Evolutionary conservation across 176 grass and related monocot species (phyloP).

Genomic region (Thinopyrum elongatum): DNA sequence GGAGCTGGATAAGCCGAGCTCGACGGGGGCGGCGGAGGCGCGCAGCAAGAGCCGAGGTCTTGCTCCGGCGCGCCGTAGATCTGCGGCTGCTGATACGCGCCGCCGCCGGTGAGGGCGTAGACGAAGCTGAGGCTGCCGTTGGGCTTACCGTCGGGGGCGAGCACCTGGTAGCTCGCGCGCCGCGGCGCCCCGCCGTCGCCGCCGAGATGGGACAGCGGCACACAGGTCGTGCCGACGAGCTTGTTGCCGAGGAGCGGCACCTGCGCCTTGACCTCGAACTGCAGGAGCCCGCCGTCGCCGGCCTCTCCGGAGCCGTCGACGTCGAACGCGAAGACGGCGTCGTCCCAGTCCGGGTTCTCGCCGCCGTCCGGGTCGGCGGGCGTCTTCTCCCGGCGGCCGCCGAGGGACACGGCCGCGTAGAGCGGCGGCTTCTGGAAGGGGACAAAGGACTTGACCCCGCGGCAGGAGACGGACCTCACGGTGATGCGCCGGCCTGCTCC

Average conservation of each 20-base stretch:
- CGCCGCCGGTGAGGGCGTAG: constrained; percentile 18
- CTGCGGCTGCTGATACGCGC: constrained; percentile 6
- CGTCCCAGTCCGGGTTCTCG: constrained; percentile 60
- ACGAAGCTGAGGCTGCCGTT: constrained; percentile 61
- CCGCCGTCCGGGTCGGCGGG: constrained; percentile 45
- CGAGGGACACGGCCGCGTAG: constrained; percentile 50
- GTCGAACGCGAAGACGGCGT: constrained; percentile 42
- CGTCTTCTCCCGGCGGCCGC: constrained; percentile 50
- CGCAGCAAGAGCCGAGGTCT: background rate
- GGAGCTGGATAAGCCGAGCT: background rate
- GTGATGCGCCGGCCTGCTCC: constrained; percentile 23
- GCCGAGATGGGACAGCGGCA: constrained; percentile 41
- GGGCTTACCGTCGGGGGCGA: constrained; percentile 48
- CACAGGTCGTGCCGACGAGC: constrained; percentile 48
- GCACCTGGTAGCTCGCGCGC: constrained; percentile 56
- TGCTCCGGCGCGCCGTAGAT: constrained; percentile 7
- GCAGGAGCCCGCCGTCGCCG: constrained; percentile 9
- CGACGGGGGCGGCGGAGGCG: background rate
- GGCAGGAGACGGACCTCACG: constrained; percentile 55
- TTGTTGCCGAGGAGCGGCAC: constrained; percentile 48
- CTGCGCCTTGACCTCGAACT: constrained; percentile 59
- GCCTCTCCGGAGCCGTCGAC: background rate
- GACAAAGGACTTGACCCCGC: constrained; percentile 46
- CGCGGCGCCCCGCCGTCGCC: background rate
- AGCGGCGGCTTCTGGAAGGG: constrained; percentile 62